A percentile compares a stretch with the other conserved stretches of the same genome.
These are phyloP conservation scores for Chytriomyces sp. DNA, from an alignment of 192 early-diverging fungal species.

Conservation along the genomic window DNA sequence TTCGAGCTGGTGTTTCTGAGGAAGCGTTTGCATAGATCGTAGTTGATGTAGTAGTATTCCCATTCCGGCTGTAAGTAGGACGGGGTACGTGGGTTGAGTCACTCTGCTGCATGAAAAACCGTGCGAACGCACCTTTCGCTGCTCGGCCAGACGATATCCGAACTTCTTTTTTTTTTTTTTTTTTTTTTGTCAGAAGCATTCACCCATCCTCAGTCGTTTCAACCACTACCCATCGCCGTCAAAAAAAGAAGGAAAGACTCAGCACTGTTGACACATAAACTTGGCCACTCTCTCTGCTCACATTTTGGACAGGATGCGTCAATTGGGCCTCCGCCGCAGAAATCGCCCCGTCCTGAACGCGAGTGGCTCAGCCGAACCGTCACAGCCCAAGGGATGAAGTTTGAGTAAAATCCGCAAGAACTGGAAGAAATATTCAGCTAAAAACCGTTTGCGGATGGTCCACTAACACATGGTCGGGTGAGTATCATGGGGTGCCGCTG, in stretches of 20 bases:
- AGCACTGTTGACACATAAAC: too few relatives aligned
- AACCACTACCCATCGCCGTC: neutral
- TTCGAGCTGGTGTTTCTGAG: conserved; percentile 69
- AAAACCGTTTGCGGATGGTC: too few relatives aligned
- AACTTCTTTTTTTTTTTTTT: conserved; percentile 21
- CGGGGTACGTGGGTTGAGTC: neutral
- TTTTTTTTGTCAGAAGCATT: neutral
- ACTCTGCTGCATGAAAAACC: neutral
- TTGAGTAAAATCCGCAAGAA: too few relatives aligned
- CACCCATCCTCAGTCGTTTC: neutral
- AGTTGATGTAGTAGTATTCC: conserved; percentile 51
- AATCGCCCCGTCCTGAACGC: too few relatives aligned
- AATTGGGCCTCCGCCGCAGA: too few relatives aligned
- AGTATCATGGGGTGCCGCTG: too few relatives aligned
- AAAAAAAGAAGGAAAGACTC: neutral
- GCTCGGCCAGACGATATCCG: conserved; percentile 15
- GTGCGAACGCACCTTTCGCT: conserved; percentile 15
- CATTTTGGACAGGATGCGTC: too few relatives aligned
- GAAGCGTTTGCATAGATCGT: conserved; percentile 85
- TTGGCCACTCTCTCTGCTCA: too few relatives aligned
- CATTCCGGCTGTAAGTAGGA: conserved; percentile 14
- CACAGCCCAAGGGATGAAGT: too few relatives aligned
- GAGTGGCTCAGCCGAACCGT: too few relatives aligned
- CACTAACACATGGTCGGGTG: too few relatives aligned
- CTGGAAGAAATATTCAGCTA: too few relatives aligned